Evolutionary conservation across 352 stramenopile species (phyloP), one percentile per base, ranked within the genome.

Genomic region (Hyaloperonospora arabidopsidis): DNA sequence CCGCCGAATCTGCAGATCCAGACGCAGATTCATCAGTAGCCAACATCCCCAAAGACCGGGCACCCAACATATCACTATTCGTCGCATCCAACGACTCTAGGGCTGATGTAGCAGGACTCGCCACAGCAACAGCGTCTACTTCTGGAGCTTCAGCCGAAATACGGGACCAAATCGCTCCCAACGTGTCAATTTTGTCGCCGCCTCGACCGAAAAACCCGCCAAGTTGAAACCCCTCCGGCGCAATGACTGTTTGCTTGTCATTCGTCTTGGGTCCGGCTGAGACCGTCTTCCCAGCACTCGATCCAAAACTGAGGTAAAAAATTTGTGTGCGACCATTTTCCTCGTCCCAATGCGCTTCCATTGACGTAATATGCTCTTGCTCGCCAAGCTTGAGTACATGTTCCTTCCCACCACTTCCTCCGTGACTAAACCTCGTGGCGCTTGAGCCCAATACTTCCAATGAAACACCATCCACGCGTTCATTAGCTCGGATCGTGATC

Each of bases 261-360:
- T 62, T 40, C 14, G 61, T 65, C 47, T 49, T 38, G 0, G 56
- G 59, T 2, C 61, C 61, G 19, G 39, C 56, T 2, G 35, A 23
- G 3, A 65, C 50, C 5, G 38, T 22, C 18, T 65, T 65, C 1
- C 61, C 61, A 8, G 49, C 52, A 36, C 52, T 69, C 11, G 61
- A 65, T 1, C 28, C 44, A 14, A 69, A 58, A 4, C 40, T 67
- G 12, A 64, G 19, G 39, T 61, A 64, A 17, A 61, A 67, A 29
- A 67, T 56, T 3, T 41, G 57, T 14, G 57, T 65, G 8, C 47
- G 43, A n/a, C 43, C 56, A 21, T 52, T 54, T 12, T 54, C 55
- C 36, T 59, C 21, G 29, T 14, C 61, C 57, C 56, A 65, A 49
- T 68, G 57, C n/a, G 49, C 57, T 39, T 68, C 61, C 56, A 68